Base-by-base conservation (phyloP, 768 basidiomycete species). In the Amanita muscaria region DNA sequence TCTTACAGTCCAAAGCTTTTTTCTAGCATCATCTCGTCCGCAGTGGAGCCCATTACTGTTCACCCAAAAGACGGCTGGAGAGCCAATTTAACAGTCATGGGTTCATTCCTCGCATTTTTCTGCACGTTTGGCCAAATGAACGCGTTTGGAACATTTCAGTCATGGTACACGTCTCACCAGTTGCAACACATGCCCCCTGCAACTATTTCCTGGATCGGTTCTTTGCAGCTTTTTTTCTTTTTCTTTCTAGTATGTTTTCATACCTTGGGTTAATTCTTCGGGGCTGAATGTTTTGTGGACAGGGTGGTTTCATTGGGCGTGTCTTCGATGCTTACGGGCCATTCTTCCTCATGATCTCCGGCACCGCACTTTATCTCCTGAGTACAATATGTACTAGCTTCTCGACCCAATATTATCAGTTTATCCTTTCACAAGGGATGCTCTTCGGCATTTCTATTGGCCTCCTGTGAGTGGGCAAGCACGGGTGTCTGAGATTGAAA, bases 51-150 rank as follows among this genome's bases (percentile, higher is more conserved):
- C 4, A 18, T 22, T 39, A 10, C 6, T 6, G 14, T 36, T 5
- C 19, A n/a, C 18, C 18, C 23, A 10, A 36, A 46, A 11, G 35
- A 22, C 23, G 27, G 44, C 15, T 5, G 22, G 1, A 46, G 57
- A 52, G 65, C 64, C 12, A 65, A 64, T 62, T 54, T 83, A 12
- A 69, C 76, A 2, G 74, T 85, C 29, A 55, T 76, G 32, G 84
- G 83, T 1, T 79, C 80, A 0, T 82, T 80, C 57, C 56, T 82
- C 21, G 76, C 77, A 6, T 65, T 85, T 6, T 77, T 83, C 61
- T 80, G 73, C 56, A 77, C 80, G 2, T 83, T 86, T 56, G 83
- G 83, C 7, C 79, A 77, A 51, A 75, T 84, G 66, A 80, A 69
- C 42, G 73, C 82, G 35, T 86, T 84, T 50, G 83, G 83, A 12